Percentiles rank a stretch among this genome's conserved stretches.
phyloP scores from a whole-genome alignment of 768 basidiomycete species.

The Tephrocybe rancida region DNA sequence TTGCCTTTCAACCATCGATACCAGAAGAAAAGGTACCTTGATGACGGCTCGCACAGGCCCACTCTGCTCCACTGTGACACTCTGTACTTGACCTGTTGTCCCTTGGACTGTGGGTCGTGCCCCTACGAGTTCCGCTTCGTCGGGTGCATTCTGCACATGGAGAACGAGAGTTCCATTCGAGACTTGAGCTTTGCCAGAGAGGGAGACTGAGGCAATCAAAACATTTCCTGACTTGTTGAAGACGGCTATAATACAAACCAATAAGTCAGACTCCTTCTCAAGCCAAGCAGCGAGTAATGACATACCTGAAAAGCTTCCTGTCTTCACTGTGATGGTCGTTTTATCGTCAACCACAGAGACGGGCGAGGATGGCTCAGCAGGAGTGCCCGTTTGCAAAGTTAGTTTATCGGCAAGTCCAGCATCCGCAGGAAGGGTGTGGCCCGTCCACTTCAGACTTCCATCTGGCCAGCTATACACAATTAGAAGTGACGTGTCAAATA shows the following conservation, averaged over 20 bases:
- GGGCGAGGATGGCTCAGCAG: slow-evolving; percentile 31
- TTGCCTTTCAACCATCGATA: not conserved
- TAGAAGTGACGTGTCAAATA: not conserved
- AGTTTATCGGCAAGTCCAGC: slow-evolving; percentile 23
- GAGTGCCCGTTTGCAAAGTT: slow-evolving; percentile 30
- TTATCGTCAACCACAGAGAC: slow-evolving; percentile 29
- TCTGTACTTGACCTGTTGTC: slow-evolving; percentile 27
- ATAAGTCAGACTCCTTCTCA: not conserved
- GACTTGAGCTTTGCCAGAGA: slow-evolving; percentile 29
- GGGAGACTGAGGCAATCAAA: slow-evolving; percentile 30
- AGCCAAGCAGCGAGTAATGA: not conserved
- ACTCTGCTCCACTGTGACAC: slow-evolving; percentile 34
- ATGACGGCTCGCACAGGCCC: slow-evolving; percentile 39
- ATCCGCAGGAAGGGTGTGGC: slow-evolving; percentile 35
- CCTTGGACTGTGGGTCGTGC: slow-evolving; percentile 22
- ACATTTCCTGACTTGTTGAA: slow-evolving; percentile 34
- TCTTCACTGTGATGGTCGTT: slow-evolving; percentile 29
- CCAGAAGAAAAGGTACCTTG: slow-evolving; percentile 24
- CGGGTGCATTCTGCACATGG: slow-evolving; percentile 34
- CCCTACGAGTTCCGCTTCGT: slow-evolving; percentile 31
- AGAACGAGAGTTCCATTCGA: slow-evolving; percentile 31
- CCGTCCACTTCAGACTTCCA: slow-evolving; percentile 41
- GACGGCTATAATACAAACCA: slow-evolving; percentile 17
- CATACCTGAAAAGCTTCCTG: slow-evolving; percentile 35
- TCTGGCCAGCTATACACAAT: slow-evolving; percentile 35